Base-by-base conservation (phyloP, 2,329 filamentous ascomycete species). In the Pestalotiopsis sp. region DNA sequence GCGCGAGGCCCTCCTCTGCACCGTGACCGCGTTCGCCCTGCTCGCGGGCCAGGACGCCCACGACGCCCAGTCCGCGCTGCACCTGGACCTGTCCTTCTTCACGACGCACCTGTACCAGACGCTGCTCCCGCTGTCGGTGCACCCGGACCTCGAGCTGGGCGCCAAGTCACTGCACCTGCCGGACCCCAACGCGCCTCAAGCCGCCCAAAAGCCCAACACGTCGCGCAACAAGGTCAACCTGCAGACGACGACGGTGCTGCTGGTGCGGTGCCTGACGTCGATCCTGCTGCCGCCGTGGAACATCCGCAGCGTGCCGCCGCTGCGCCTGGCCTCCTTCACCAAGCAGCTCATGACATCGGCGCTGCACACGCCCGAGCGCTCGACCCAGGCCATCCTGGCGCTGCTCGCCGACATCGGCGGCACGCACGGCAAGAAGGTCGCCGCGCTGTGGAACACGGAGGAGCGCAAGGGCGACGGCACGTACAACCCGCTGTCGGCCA, bases 11-110 rank as follows among this genome's bases (percentile, higher is more conserved):
- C 90, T 99, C 4, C 92, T 99, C 68, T 98, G 95, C 83, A 97
- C 95, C 68, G 94, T 97, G 75, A 99, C 96, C 0, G 96, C 97
- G 31, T 98, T 97, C 77, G 94, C 95, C n/a, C 90, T 99, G 6
- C 90, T 99, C 52, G 93, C 96, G 72, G 95, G 96, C 63, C 96
- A 99, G 83, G 95, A 98, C 76, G 94, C 91, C 17, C 91, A 93
- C 82, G 95, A 94, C 81, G 92, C 94, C 63, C 92, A 94, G 68
- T 88, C 91, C 58, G 87, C 91, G 59, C 87, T 98, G 4, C 93
- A 95, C 76, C 90, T 99, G 63, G 97, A 99, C 79, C 89, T 99
- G 49, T 94, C 92, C 75, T 98, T 95, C 86, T 99, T 99, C 86
- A 95, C 94, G 75, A 93, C 92, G 14, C 93, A 98, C 80, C 92